Evolutionary conservation across 2,329 filamentous ascomycete species (phyloP).

Genomic region (Xylariaceae sp.): DNA sequence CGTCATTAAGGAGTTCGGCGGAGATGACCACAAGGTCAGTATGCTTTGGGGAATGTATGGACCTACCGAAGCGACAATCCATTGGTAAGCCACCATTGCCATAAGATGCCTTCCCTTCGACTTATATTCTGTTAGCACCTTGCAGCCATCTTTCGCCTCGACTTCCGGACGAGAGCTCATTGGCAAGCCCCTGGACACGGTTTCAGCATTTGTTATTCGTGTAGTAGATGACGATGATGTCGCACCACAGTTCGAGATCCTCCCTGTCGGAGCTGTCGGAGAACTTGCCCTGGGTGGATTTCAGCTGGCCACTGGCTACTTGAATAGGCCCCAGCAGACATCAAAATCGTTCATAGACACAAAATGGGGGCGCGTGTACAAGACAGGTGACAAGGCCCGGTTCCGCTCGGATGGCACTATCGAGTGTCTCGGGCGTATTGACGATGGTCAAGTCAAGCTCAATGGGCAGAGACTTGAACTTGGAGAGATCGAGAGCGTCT

Average conservation of each 20-base stretch:
- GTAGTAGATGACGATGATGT: conserved; percentile 32
- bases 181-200: conserved; percentile 72
- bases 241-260: conserved; percentile 40
- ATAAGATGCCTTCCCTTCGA: not conserved
- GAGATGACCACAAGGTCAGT: conserved; percentile 43
- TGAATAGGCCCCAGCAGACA: conserved; percentile 76
- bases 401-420: conserved; percentile 62
- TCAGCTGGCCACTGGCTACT: conserved; percentile 74
- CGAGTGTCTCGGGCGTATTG: conserved; percentile 78
- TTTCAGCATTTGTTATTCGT: conserved; percentile 67
- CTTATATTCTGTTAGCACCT: conserved; percentile 45
- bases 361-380: conserved; percentile 66
- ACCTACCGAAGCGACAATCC: conserved; percentile 85
- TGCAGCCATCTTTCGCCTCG: conserved; percentile 58
- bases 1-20: conserved; percentile 76
- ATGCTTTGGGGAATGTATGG: conserved; percentile 93
- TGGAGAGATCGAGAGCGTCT: conserved; percentile 69
- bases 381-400: conserved; percentile 78
- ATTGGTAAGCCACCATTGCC: conserved; percentile 51
- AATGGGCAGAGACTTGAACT: conserved; percentile 78
- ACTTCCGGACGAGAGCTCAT: conserved; percentile 61
- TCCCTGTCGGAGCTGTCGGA: conserved; percentile 63
- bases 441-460: conserved; percentile 78
- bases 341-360: conserved; percentile 63
- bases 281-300: conserved; percentile 77